Conservation (phyloP, 2,329 filamentous ascomycete genomes). For the Celoporthe dispersa region DNA sequence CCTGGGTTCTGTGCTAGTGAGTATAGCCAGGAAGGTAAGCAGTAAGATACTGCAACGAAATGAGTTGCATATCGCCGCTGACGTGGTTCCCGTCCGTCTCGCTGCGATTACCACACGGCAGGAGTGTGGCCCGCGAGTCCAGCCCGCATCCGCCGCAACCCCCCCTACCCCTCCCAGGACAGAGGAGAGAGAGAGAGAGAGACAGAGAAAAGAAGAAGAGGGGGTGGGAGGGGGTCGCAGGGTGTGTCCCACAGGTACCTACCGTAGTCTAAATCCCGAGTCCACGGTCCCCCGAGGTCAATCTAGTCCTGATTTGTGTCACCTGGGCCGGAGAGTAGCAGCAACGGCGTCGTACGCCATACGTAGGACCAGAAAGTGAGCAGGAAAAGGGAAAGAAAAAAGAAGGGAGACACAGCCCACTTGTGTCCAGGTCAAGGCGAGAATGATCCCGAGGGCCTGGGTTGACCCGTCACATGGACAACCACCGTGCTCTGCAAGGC, state of each 20-base stretch:
- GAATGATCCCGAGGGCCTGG: conserved; percentile 3
- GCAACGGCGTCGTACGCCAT: conserved; percentile 3
- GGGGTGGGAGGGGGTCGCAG: background rate
- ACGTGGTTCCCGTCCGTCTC: conserved; percentile 18
- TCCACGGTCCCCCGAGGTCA: conserved; percentile 24
- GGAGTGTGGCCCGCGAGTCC: background rate
- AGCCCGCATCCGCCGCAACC: background rate
- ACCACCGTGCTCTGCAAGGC: background rate
- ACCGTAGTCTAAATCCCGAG: conserved; percentile 29
- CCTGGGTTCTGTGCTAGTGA: too few relatives aligned
- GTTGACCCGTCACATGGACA: background rate
- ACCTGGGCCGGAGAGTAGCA: background rate
- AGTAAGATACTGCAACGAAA: background rate
- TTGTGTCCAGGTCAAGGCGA: background rate
- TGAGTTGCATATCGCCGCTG: conserved; percentile 11
- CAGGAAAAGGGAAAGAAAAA: background rate
- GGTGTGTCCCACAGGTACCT: conserved; percentile 17
- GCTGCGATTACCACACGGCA: conserved; percentile 12
- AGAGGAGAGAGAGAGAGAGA: too few relatives aligned
- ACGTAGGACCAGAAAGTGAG: background rate
- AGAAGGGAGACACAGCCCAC: background rate
- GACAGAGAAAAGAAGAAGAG: background rate
- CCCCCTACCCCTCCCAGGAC: background rate
- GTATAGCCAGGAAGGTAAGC: background rate
- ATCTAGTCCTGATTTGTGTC: conserved; percentile 21